phyloP scores from a whole-genome alignment of 192 early-diverging fungal species.

The Spizellomyces sp. region DNA sequence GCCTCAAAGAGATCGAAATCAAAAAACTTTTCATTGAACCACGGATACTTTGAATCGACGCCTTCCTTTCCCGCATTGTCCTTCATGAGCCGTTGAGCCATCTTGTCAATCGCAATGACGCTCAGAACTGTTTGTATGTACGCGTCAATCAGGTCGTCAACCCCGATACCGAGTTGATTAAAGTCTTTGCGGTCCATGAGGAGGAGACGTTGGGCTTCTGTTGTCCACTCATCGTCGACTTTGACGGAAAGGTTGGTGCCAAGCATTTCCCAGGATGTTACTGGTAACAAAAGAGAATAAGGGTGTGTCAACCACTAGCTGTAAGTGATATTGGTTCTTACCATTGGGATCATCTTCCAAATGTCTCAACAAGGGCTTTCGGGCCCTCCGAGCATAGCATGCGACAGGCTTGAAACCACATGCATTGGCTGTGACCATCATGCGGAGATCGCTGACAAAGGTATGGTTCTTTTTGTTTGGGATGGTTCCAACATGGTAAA shows the following conservation, averaged over 20 bases:
- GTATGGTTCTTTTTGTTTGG: conserved; percentile 89
- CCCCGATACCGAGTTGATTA: conserved; percentile 80
- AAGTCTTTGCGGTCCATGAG: conserved; percentile 94
- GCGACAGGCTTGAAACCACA: conserved; percentile 81
- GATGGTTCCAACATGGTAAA: conserved; percentile 89
- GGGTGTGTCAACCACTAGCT: no score
- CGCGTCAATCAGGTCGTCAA: conserved; percentile 86
- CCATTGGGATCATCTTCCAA: conserved; percentile 57
- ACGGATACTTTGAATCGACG: conserved; percentile 32
- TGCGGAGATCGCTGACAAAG: conserved; percentile 79
- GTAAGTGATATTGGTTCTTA: conserved; percentile 21
- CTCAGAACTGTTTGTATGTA: conserved; percentile 85
- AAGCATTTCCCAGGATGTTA: conserved; percentile 87
- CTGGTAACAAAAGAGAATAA: conserved; percentile 24
- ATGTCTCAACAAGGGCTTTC: conserved; percentile 66
- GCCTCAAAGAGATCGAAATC: conserved; percentile 57
- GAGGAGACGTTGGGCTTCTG: conserved; percentile 77
- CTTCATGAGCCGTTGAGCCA: conserved; percentile 58
- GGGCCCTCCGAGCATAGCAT: conserved; percentile 77
- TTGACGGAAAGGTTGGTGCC: conserved; percentile 87
- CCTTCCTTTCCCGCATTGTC: conserved; percentile 10
- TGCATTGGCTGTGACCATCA: conserved; percentile 83
- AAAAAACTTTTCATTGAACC: conserved; percentile 44
- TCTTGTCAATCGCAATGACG: conserved; percentile 85
- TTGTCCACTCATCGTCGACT: conserved; percentile 74